Percentiles rank a stretch among this genome's conserved stretches.
Evolutionary conservation across 2,329 filamentous ascomycete genomes (phyloP).

Genomic region (Pseudogymnoascus sp.): DNA sequence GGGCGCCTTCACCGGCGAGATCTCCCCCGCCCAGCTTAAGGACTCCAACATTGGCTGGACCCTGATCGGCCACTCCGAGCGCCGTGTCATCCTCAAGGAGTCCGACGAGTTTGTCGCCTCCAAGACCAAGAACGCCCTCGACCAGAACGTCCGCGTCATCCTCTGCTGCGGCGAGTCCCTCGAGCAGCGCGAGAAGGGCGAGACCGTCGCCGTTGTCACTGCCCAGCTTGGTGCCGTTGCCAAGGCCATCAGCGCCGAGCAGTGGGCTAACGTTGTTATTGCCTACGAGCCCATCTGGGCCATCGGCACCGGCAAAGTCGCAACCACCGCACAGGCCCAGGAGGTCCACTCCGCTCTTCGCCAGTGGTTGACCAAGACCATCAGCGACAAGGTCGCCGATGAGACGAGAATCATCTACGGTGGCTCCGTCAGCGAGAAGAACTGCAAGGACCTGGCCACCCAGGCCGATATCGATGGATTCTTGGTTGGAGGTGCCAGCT

Average conservation of each 20-base stretch:
- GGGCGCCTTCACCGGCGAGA: constrained; percentile 95
- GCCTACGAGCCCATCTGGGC: constrained; percentile 99
- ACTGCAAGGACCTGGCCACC: constrained; percentile 86
- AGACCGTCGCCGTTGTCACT: constrained; percentile 81
- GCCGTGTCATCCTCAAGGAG: constrained; percentile 83
- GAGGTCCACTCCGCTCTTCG: constrained; percentile 91
- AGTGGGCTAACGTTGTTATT: constrained; percentile 92
- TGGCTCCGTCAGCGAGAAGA: constrained; percentile 95
- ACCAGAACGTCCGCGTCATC: constrained; percentile 82
- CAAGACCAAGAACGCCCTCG: constrained; percentile 91
- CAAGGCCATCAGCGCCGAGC: constrained; percentile 57
- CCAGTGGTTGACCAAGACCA: constrained; percentile 74
- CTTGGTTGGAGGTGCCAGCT: constrained; percentile 88
- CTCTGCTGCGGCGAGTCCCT: constrained; percentile 96
- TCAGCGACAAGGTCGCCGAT: constrained; percentile 67
- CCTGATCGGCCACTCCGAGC: constrained; percentile 91
- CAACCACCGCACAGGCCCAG: constrained; percentile 81
- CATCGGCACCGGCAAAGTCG: constrained; percentile 88
- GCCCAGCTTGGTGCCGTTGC: constrained; percentile 76
- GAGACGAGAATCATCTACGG: constrained; percentile 93
- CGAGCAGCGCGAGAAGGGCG: constrained; percentile 77
- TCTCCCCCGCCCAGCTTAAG: constrained; percentile 83
- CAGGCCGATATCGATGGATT: constrained; percentile 96
- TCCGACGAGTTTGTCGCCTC: constrained; percentile 74
- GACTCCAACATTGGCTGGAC: constrained; percentile 85